These are phyloP conservation scores for Fusarium keratoplasticum DNA, from an alignment of 2,329 filamentous ascomycete genomes.

Conservation along the genomic window DNA sequence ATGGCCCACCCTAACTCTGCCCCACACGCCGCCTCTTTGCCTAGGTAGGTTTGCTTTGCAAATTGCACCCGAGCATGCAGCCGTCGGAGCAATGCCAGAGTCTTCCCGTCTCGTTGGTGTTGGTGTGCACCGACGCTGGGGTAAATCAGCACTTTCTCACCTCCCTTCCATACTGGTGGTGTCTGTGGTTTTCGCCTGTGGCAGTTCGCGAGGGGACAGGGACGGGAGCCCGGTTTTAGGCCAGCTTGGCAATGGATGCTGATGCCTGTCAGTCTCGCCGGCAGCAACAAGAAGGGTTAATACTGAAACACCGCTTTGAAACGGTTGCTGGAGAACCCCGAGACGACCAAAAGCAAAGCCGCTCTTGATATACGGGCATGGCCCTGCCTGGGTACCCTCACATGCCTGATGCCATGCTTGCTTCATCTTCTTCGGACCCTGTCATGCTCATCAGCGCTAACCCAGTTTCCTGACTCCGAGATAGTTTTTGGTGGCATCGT, in stretches of 20 bases:
- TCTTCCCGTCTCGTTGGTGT: conserved; percentile 10
- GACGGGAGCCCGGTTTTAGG: background rate
- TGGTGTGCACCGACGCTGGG: background rate
- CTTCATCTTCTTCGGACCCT: conserved; percentile 7
- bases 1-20: conserved; percentile 31
- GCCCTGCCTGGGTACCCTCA: background rate
- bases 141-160: background rate
- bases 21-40: conserved; percentile 33
- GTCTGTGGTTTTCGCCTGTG: conserved; percentile 1
- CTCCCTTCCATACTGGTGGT: conserved; percentile 8
- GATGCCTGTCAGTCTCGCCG: conserved; percentile 32
- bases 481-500: conserved; percentile 8
- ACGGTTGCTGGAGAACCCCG: conserved; percentile 35
- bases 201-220: conserved; percentile 4
- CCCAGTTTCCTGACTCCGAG: conserved; percentile 12
- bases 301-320: conserved; percentile 44
- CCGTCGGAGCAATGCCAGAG: conserved; percentile 25
- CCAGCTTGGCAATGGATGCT: conserved; percentile 25
- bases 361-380: conserved; percentile 25
- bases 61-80: conserved; percentile 26
- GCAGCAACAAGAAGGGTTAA: conserved; percentile 18
- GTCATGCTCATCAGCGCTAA: conserved; percentile 11
- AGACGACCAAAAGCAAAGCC: conserved; percentile 7
- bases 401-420: conserved; percentile 7
- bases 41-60: background rate